Base-by-base conservation (phyloP, 1,284 basidiomycete genomes). In the Moniliophthora roreri region DNA sequence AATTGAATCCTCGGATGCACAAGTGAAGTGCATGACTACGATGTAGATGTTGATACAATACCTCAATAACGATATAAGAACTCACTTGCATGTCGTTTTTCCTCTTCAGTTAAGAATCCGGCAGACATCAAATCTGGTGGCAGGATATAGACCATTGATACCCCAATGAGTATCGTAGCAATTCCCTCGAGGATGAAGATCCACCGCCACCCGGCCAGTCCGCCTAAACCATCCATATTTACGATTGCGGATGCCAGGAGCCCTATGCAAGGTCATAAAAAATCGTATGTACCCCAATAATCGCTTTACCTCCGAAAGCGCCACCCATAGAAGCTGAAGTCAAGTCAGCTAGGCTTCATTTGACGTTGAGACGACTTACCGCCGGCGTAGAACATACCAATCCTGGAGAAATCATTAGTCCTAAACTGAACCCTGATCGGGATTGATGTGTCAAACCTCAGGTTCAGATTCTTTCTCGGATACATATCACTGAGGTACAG, bases 331-430 rank as follows among this genome's bases (percentile, higher is more conserved):
- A 82, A 7, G 81, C 81, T 71, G 52, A 34, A 28, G n/a, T n/a
- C n/a, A n/a, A n/a, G n/a, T n/a, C n/a, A n/a, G n/a, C n/a, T n/a
- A n/a, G n/a, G n/a, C n/a, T n/a, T n/a, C n/a, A n/a, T n/a, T n/a
- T n/a, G n/a, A n/a, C n/a, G n/a, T n/a, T n/a, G 18, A 24, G 37
- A 15, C 23, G 23, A 62, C 70, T 40, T 58, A 74, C 75, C 75
- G 35, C 80, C 81, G 15, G 81, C 79, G 58, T 81, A 83, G 62
- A 84, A 84, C 36, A 84, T 76, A 1, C 82, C 80, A 45, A 84
- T 77, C 24, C 81, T 84, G 50, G 16, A 41, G 40, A 23, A 20
- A 47, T 51, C 42, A 21, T 49, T 38, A 48, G 42, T 8, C 23
- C 10, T 18, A 18, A n/a, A 20, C 18, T 15, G 3, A 8, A 2